Evolutionary conservation across 768 basidiomycete genomes (phyloP).

Genomic region (Agaricus blazei): DNA sequence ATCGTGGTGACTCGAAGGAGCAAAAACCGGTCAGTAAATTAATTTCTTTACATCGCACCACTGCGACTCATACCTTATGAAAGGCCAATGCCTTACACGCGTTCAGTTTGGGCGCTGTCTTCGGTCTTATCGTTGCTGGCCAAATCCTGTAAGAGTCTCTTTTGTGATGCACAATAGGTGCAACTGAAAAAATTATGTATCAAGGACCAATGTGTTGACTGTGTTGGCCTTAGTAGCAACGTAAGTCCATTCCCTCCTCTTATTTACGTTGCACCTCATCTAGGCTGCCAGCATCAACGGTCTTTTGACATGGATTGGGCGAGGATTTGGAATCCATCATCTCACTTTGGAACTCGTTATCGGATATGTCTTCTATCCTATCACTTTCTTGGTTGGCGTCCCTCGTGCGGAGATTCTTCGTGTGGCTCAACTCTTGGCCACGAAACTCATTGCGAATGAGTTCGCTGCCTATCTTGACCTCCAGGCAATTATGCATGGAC

Average conservation of each 20-base stretch:
- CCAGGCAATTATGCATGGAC: slow-evolving; percentile 36
- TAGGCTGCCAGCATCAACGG: slow-evolving; percentile 57
- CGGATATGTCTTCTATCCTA: slow-evolving; percentile 84
- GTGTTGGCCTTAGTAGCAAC: slow-evolving; percentile 75
- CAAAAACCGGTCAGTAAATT: slow-evolving; percentile 38
- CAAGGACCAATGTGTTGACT: slow-evolving; percentile 77
- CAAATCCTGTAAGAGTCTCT: slow-evolving; percentile 64
- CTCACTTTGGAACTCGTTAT: slow-evolving; percentile 83
- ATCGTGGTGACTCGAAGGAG: slow-evolving; percentile 62
- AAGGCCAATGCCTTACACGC: slow-evolving; percentile 82
- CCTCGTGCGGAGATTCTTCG: slow-evolving; percentile 76
- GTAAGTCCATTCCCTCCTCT: slow-evolving; percentile 21
- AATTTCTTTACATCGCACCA: background rate
- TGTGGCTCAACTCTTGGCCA: slow-evolving; percentile 78
- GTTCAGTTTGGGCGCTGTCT: slow-evolving; percentile 79
- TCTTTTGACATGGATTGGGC: slow-evolving; percentile 84
- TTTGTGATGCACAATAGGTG: background rate
- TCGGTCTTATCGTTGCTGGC: slow-evolving; percentile 83
- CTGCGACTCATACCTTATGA: background rate
- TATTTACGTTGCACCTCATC: background rate
- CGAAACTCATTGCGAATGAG: slow-evolving; percentile 85
- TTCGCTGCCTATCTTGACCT: slow-evolving; percentile 73
- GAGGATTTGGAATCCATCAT: slow-evolving; percentile 75
- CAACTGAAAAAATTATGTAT: background rate
- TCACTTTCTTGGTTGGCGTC: slow-evolving; percentile 79